Conservation (phyloP, 257 asterid species). For the Petrea volubilis region DNA sequence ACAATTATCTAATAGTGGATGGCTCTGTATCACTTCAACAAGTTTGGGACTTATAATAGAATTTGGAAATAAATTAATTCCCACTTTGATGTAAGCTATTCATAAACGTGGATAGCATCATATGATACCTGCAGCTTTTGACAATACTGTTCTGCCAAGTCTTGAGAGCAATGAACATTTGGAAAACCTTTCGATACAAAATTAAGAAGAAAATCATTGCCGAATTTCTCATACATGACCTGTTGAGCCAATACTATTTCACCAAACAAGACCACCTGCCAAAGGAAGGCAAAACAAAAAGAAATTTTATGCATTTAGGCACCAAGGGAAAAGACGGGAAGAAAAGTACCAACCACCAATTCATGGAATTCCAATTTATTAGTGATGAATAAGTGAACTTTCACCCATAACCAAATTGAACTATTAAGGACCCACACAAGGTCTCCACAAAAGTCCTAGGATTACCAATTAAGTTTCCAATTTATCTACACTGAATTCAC, state of each 20-base stretch:
- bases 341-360: background rate
- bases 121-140: slow-evolving; percentile 79
- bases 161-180: slow-evolving; percentile 71
- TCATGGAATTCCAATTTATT: background rate
- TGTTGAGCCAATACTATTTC: slow-evolving; percentile 88
- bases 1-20: too few relatives aligned
- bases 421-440: background rate
- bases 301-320: background rate
- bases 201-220: slow-evolving; percentile 70
- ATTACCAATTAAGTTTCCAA: too few relatives aligned
- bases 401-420: background rate
- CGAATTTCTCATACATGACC: slow-evolving; percentile 89
- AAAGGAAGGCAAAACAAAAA: slow-evolving; percentile 18
- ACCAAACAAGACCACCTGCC: slow-evolving; percentile 69
- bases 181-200: slow-evolving; percentile 78
- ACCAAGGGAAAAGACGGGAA: background rate
- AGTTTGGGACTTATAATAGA: too few relatives aligned
- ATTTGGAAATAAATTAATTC: background rate
- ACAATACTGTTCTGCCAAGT: slow-evolving; percentile 84
- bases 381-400: background rate
- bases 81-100: background rate
- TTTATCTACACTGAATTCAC: too few relatives aligned
- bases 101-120: background rate
- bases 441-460: background rate
- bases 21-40: too few relatives aligned